A percentile compares a stretch with the other conserved stretches of the same genome.
Conservation (phyloP, 305 asterid genomes). For the Solanum chacoense region DNA sequence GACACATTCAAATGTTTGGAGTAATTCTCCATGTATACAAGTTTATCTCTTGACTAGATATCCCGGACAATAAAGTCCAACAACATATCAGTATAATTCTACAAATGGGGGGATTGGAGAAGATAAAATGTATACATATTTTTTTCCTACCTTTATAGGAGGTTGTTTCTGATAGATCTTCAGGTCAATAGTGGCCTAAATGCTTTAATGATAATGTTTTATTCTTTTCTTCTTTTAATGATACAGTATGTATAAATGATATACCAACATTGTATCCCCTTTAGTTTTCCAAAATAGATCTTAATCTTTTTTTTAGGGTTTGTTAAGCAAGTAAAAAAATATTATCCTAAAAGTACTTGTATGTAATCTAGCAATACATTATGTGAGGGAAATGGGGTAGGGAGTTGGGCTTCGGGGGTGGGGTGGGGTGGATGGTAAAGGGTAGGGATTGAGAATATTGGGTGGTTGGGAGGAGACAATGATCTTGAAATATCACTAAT, state of each 20-base stretch:
- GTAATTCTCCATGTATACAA: slow-evolving; percentile 75
- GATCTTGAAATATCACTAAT: background rate
- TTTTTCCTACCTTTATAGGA: background rate
- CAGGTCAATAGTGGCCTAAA: background rate
- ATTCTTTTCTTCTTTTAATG: background rate
- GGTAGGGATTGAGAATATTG: background rate
- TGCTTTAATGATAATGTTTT: background rate
- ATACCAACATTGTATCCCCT: background rate
- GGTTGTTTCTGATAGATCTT: background rate
- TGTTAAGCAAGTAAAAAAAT: no score
- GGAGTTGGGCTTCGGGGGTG: background rate
- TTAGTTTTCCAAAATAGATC: background rate
- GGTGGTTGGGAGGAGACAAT: background rate
- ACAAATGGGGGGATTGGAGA: background rate
- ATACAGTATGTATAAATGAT: background rate
- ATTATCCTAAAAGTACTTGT: no score
- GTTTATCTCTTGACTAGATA: slow-evolving; percentile 56
- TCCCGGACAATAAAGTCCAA: background rate
- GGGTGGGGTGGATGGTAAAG: background rate
- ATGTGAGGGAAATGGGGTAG: background rate
- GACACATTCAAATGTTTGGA: slow-evolving; percentile 63
- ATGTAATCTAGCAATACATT: no score
- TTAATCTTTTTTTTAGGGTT: no score
- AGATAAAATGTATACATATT: background rate
- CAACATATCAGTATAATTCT: background rate